A percentile compares a stretch with the other conserved stretches of the same genome.
Conservation (phyloP, 805 yeast species). For the Schizosaccharomyces japonicus region DNA sequence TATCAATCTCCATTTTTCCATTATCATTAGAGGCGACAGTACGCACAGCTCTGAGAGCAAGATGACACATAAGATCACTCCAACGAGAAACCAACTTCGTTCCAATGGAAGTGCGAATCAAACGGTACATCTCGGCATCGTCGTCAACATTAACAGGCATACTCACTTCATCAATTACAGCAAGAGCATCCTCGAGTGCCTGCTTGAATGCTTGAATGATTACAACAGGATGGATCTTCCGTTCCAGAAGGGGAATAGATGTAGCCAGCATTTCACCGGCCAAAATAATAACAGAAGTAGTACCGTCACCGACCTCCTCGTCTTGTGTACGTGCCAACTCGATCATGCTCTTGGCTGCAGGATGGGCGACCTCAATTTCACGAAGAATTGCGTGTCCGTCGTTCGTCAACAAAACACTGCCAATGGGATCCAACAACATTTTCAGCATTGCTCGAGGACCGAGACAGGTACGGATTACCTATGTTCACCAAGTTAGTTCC, state of each 20-base stretch:
- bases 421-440: constrained; percentile 88
- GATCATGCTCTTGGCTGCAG: constrained; percentile 97
- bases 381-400: constrained; percentile 96
- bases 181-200: constrained; percentile 75
- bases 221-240: constrained; percentile 89
- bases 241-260: constrained; percentile 73
- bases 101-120: constrained; percentile 80
- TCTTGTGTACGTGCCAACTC: constrained; percentile 63
- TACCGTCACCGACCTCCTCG: constrained; percentile 67
- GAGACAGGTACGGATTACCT: constrained; percentile 86
- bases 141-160: constrained; percentile 61
- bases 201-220: constrained; percentile 82
- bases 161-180: constrained; percentile 61
- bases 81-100: constrained; percentile 82
- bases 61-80: constrained; percentile 73
- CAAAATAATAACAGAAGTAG: constrained; percentile 77
- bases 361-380: constrained; percentile 85
- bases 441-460: constrained; percentile 98
- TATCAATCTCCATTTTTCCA: constrained; percentile 51
- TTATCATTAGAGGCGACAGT: constrained; percentile 42
- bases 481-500: background rate
- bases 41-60: constrained; percentile 70
- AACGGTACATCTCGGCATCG: constrained; percentile 64
- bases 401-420: constrained; percentile 59
- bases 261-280: constrained; percentile 96